Evolutionary conservation across 2,329 filamentous ascomycete species (phyloP), one percentile per base, ranked within the genome.

Genomic region (Paecilomyces niveus): DNA sequence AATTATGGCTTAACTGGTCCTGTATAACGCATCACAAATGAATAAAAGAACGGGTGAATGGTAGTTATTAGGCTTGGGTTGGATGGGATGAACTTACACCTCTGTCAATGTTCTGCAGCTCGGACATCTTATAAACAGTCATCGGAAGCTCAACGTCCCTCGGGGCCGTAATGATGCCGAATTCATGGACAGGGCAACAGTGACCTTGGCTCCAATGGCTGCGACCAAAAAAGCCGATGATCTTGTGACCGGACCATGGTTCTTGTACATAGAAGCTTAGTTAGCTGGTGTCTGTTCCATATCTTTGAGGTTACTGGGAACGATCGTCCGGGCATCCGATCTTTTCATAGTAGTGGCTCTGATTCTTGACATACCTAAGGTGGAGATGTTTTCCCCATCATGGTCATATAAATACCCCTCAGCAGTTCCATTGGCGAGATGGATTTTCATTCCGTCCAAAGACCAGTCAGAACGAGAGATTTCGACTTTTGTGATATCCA

Each of bases 161-260:
- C 0, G 76, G 75, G 3, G 73, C 76, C 1, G 76, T 81, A 21
- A 82, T 70, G 54, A 81, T 80, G 4, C 79, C 80, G 66, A 81
- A 81, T 61, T 80, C 74, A 56, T 45, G 6, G 15, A 45, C 39
- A n/a, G 39, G 39, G 39, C 61, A 67, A 62, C 68, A 70, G 35
- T 55, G 67, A 0, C 58, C 58, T 7, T 21, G 33, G 1, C 61
- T 65, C 10, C 63, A 64, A 4, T 64, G 62, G 57, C 73, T 79
- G 54, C 63, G 66, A 2, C 79, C 79, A 58, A 69, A 80, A 61
- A 81, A 81, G 0, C 79, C 79, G 8, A 82, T 69, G 52, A 81
- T 76, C 11, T 69, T 69, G 55, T 81, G 74, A 26, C 71, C 67
- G 0, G 39, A 18, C 39, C n/a, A 45, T 18, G 39, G 39, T 45